Evolutionary conservation across 352 stramenopile genomes (phyloP).

Genomic region (Phytophthora tentaculata): DNA sequence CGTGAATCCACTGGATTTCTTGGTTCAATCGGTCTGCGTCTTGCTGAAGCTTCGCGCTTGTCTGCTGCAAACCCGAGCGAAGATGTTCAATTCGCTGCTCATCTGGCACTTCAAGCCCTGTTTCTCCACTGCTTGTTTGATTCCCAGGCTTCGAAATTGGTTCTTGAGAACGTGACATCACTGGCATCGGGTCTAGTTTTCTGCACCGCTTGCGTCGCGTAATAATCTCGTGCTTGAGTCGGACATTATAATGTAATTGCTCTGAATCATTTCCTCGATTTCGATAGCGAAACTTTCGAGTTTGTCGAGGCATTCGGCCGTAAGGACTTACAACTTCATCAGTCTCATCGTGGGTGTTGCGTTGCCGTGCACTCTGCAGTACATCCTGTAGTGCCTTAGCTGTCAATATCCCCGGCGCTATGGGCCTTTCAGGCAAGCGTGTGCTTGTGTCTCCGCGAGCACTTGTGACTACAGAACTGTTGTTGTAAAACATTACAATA

Average conservation of each 20-base stretch:
- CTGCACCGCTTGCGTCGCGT: constrained; percentile 14
- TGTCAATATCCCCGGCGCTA: constrained; percentile 32
- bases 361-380: constrained; percentile 9
- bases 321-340: constrained; percentile 30
- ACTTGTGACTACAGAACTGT: constrained; percentile 5
- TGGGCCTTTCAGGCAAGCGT: background rate
- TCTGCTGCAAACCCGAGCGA: constrained; percentile 19
- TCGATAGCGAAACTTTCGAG: constrained; percentile 6
- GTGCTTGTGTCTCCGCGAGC: constrained; percentile 6
- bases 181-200: constrained; percentile 28
- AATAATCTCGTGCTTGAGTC: constrained; percentile 3
- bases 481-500: constrained; percentile 17
- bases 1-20: constrained; percentile 72
- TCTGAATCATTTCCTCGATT: constrained; percentile 1
- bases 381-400: constrained; percentile 33
- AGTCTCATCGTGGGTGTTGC: background rate
- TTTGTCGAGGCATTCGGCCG: constrained; percentile 14
- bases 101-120: background rate
- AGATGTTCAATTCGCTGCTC: constrained; percentile 16
- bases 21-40: constrained; percentile 27
- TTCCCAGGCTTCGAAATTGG: constrained; percentile 6
- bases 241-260: background rate
- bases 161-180: background rate
- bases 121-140: constrained; percentile 12
- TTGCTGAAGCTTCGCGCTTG: constrained; percentile 10